Conservation (phyloP, 306 rosid genomes). For the Gleditsia sinensis region DNA sequence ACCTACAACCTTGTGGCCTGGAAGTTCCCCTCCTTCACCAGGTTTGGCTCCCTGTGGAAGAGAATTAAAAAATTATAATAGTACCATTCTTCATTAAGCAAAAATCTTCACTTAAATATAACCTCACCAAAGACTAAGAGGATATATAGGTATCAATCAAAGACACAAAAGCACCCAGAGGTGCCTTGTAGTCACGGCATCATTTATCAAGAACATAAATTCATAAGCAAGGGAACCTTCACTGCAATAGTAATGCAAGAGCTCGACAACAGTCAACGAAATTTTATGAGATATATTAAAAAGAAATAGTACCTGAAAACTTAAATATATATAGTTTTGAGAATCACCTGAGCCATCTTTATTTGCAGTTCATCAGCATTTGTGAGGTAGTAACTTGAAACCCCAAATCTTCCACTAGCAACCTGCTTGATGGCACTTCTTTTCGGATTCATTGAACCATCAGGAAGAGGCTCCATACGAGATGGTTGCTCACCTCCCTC, state of each 20-base stretch:
- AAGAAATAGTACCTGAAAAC: neutral
- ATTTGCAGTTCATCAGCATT: conserved; percentile 97
- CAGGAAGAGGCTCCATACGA: conserved; percentile 92
- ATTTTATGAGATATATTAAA: neutral
- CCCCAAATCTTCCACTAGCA: conserved; percentile 99
- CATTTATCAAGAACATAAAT: conserved; percentile 47
- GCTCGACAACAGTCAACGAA: conserved; percentile 1
- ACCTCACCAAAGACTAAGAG: conserved; percentile 55
- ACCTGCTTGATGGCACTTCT: conserved; percentile 96
- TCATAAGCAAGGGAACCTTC: conserved; percentile 42
- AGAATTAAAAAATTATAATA: conserved; percentile 37
- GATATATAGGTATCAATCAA: conserved; percentile 49
- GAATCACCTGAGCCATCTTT: conserved; percentile 97
- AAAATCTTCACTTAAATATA: conserved; percentile 20
- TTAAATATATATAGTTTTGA: neutral
- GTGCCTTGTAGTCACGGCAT: conserved; percentile 55
- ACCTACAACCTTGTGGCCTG: conserved; percentile 95
- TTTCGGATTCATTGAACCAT: conserved; percentile 90
- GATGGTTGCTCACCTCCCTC: conserved; percentile 99
- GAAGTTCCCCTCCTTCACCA: conserved; percentile 99
- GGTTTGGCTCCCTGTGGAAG: conserved; percentile 91
- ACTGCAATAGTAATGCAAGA: conserved; percentile 42
- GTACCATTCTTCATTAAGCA: conserved; percentile 9
- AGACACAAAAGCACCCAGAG: conserved; percentile 60
- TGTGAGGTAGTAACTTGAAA: conserved; percentile 93